Percentiles rank a stretch among this genome's conserved stretches.
Conservation (phyloP, 768 basidiomycete species). For the Plicaturopsis crispa region DNA sequence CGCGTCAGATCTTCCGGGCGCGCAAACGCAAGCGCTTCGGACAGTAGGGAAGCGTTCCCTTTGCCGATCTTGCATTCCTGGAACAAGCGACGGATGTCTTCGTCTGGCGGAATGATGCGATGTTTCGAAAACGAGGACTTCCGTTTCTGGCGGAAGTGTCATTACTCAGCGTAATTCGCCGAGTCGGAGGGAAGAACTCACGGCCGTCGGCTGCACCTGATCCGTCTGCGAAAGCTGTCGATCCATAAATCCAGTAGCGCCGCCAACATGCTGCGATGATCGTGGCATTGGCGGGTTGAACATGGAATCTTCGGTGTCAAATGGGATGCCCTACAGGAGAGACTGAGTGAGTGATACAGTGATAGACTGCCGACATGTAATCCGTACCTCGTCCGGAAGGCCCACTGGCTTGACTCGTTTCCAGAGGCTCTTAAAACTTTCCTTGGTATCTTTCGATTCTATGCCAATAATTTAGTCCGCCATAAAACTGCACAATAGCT, state of each 20-base stretch:
- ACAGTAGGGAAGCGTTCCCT: slow-evolving; percentile 72
- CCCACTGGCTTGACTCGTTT: slow-evolving; percentile 69
- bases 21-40: slow-evolving; percentile 61
- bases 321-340: slow-evolving; percentile 54
- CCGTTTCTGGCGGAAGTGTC: slow-evolving; percentile 6
- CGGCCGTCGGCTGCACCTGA: too few species aligned
- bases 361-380: not conserved
- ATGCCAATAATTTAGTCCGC: too few species aligned
- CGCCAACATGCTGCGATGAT: slow-evolving; percentile 23
- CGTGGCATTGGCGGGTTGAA: slow-evolving; percentile 57
- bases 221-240: too few species aligned
- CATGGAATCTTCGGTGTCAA: slow-evolving; percentile 75
- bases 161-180: slow-evolving; percentile 11
- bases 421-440: slow-evolving; percentile 70
- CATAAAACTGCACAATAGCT: too few species aligned
- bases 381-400: slow-evolving; percentile 69
- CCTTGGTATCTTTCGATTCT: slow-evolving; percentile 27
- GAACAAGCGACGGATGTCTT: slow-evolving; percentile 76
- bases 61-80: slow-evolving; percentile 81
- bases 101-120: slow-evolving; percentile 63
- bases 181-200: too few species aligned
- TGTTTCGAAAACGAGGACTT: slow-evolving; percentile 2
- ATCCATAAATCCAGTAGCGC: too few species aligned
- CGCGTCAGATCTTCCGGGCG: slow-evolving; percentile 61
- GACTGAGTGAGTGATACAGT: not conserved